A percentile compares a stretch with the other conserved stretches of the same genome.
phyloP scores from a whole-genome alignment of 2,329 filamentous ascomycete genomes.

The Epichloe gansuensis region DNA sequence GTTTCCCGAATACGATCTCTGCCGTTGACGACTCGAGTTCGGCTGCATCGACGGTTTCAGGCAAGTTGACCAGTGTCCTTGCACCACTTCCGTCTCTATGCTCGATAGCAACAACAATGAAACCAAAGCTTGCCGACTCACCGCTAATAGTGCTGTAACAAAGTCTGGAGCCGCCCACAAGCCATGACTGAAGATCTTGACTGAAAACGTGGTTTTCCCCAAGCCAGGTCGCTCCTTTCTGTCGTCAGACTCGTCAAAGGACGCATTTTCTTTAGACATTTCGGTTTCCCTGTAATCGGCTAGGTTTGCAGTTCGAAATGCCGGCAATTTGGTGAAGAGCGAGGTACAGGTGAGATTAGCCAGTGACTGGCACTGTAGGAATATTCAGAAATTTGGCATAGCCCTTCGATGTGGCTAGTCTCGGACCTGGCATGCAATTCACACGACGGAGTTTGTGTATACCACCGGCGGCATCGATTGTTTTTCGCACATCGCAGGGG shows the following conservation, averaged over 20 bases:
- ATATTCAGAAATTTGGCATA: constrained; percentile 50
- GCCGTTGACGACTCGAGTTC: constrained; percentile 18
- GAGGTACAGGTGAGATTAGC: constrained; percentile 43
- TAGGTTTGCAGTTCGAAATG: constrained; percentile 46
- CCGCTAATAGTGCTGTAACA: constrained; percentile 51
- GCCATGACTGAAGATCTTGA: constrained; percentile 55
- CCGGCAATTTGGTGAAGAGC: constrained; percentile 53
- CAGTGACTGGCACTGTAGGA: constrained; percentile 33
- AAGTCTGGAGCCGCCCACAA: constrained; percentile 50
- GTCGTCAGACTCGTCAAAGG: constrained; percentile 13
- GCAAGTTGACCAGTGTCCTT: constrained; percentile 46
- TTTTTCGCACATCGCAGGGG: constrained; percentile 33
- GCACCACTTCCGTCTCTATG: constrained; percentile 53
- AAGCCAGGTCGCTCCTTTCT: constrained; percentile 13
- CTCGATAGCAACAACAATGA: constrained; percentile 51
- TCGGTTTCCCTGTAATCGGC: constrained; percentile 40
- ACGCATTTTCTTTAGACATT: constrained; percentile 21
- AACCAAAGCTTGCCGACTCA: constrained; percentile 53
- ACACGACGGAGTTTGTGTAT: constrained; percentile 34
- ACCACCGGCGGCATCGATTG: constrained; percentile 14
- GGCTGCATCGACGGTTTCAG: constrained; percentile 23
- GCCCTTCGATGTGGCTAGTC: constrained; percentile 41
- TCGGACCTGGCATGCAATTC: constrained; percentile 49
- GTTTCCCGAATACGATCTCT: constrained; percentile 12
- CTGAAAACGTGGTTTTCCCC: constrained; percentile 38